Evolutionary conservation across 768 basidiomycete species (phyloP), one percentile per base, ranked within the genome.

Genomic region (Cubamyces lactineus): DNA sequence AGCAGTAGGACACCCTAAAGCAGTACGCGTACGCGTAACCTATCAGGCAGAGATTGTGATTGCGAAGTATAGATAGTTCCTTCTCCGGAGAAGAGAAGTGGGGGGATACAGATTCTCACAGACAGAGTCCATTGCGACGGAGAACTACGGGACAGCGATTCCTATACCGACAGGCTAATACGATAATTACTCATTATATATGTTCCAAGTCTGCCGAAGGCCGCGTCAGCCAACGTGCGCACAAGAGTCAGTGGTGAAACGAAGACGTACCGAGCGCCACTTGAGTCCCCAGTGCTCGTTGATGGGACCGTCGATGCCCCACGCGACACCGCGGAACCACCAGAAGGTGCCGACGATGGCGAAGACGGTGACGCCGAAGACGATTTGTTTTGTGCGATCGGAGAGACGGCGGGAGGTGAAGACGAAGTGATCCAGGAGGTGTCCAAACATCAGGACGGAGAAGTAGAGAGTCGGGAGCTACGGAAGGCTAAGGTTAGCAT

Each of bases 401-500:
- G 83, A 81, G 61, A 89, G 78, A 12, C 85, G 81, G 38, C 82
- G 79, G 15, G 92, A 86, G 2, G 85, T 84, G 78, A 99, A 98
- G 68, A 98, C 78, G 75, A 94, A 91, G 73, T 97, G 94, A 75
- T 99, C 96, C 63, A 96, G 80, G 58, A 98, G 74, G 73, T 97
- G 94, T 0, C 89, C 92, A 47, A 88, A 78, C 90, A 96, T 94
- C 54, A 98, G 76, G 50, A 98, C 93, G 23, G 95, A 83, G 76
- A 99, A 99, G 79, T 95, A 98, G n/a, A 98, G 80, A 0, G 96
- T 95, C 5, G 96, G 96, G 11, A 98, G 86, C 92, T 95, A 68
- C 1, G n/a, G 16, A 23, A 23, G 59, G 40, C 24, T 3, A 43
- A 9, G 55, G 42, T 28, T 41, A 34, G 39, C 53, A 13, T 4